Evolutionary conservation across 805 yeast species (phyloP).

Genomic region (Starmerella sirachaensis): DNA sequence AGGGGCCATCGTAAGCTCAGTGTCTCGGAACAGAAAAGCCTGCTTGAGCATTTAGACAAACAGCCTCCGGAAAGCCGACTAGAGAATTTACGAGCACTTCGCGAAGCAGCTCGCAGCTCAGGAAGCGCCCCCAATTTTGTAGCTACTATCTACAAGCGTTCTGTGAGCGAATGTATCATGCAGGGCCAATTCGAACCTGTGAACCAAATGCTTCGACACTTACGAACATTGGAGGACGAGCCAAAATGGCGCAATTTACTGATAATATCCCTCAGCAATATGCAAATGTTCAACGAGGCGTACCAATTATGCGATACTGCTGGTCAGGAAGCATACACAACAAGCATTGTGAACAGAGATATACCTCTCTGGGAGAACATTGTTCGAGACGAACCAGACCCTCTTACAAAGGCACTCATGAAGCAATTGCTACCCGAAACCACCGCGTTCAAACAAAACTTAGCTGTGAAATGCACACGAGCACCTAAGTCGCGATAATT

Average conservation of each 20-base stretch:
- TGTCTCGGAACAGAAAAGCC: conserved; percentile 7
- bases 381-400: background rate
- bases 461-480: background rate
- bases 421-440: background rate
- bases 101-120: conserved; percentile 13
- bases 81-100: conserved; percentile 6
- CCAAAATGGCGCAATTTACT: conserved; percentile 2
- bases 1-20: conserved; percentile 11
- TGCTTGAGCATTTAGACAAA: conserved; percentile 1
- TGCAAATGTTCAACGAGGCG: conserved; percentile 12
- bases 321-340: conserved; percentile 2
- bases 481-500: too few species aligned
- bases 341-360: conserved; percentile 7
- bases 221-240: background rate
- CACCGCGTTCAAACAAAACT: background rate
- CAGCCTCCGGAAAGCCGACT: conserved; percentile 2
- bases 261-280: conserved; percentile 8
- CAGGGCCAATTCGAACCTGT: conserved; percentile 4
- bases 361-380: conserved; percentile 6
- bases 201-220: conserved; percentile 7
- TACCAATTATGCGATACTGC: background rate
- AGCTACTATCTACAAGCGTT: conserved; percentile 5
- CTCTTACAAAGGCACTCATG: conserved; percentile 6
- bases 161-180: conserved; percentile 7
- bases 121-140: conserved; percentile 1